Percentiles rank a stretch among this genome's conserved stretches.
phyloP scores from a whole-genome alignment of 805 yeast genomes.

The Wickerhamomyces silvicola region DNA sequence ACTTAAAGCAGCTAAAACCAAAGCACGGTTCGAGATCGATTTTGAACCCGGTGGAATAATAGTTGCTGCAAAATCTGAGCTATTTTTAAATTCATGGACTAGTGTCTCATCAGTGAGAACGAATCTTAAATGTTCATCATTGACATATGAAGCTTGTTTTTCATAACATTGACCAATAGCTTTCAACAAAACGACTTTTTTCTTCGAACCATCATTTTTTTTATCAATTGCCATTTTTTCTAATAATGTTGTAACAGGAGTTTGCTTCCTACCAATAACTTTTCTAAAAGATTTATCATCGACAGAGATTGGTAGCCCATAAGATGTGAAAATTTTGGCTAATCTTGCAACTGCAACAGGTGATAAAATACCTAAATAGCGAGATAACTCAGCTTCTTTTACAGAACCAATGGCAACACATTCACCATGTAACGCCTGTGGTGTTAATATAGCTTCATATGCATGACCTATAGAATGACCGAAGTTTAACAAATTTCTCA shows the following conservation, averaged over 20 bases:
- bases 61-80: conserved; percentile 25
- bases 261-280: conserved; percentile 59
- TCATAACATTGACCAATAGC: conserved; percentile 87
- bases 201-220: conserved; percentile 89
- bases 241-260: conserved; percentile 72
- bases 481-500: conserved; percentile 86
- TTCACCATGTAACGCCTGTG: conserved; percentile 95
- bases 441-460: conserved; percentile 94
- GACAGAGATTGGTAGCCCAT: conserved; percentile 76
- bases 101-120: conserved; percentile 75
- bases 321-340: conserved; percentile 73
- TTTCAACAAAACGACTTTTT: conserved; percentile 78
- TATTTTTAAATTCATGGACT: conserved; percentile 50
- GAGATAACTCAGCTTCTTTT: conserved; percentile 89
- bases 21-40: conserved; percentile 92
- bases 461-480: conserved; percentile 99
- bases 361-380: conserved; percentile 81
- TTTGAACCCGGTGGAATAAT: conserved; percentile 94
- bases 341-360: conserved; percentile 93
- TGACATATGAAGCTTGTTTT: conserved; percentile 76
- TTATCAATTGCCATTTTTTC: conserved; percentile 92
- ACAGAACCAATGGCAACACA: conserved; percentile 98
- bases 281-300: conserved; percentile 67
- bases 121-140: conserved; percentile 73
- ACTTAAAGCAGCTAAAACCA: conserved; percentile 88